Evolutionary conservation across 352 stramenopile species (phyloP).

Genomic region (Plasmopara viticola): DNA sequence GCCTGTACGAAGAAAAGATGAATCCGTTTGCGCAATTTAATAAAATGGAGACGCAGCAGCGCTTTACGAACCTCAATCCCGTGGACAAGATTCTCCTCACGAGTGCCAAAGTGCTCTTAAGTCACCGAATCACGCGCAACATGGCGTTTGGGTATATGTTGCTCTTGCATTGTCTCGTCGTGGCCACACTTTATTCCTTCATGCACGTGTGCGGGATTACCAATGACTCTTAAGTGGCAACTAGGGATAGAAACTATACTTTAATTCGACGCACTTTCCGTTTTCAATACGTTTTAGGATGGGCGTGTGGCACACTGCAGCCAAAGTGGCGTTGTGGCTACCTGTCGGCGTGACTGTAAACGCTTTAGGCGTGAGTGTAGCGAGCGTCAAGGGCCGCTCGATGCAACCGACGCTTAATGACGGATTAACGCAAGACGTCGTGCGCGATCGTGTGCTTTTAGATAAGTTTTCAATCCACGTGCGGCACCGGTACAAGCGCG

Average conservation of each 20-base stretch:
- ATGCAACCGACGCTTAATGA: slow-evolving; percentile 83
- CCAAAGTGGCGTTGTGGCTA: slow-evolving; percentile 67
- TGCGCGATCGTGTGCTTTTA: slow-evolving; percentile 76
- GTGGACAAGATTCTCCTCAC: slow-evolving; percentile 89
- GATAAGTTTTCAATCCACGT: slow-evolving; percentile 84
- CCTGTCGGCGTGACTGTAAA: slow-evolving; percentile 78
- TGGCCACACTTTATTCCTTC: slow-evolving; percentile 82
- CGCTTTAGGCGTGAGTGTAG: slow-evolving; percentile 56
- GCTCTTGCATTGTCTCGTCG: slow-evolving; percentile 80
- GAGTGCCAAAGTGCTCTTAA: slow-evolving; percentile 76
- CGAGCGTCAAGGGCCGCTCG: slow-evolving; percentile 70
- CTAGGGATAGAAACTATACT: too few species aligned
- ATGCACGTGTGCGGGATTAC: slow-evolving; percentile 79
- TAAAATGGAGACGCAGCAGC: slow-evolving; percentile 84
- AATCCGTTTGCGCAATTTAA: slow-evolving; percentile 91
- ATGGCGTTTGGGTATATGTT: slow-evolving; percentile 82
- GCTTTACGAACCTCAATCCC: slow-evolving; percentile 85
- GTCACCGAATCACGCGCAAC: slow-evolving; percentile 76
- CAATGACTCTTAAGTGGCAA: slow-evolving; percentile 39
- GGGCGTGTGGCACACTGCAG: slow-evolving; percentile 52
- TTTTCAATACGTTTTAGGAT: too few species aligned
- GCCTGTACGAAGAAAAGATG: slow-evolving; percentile 89
- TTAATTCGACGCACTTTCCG: too few species aligned
- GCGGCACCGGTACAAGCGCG: slow-evolving; percentile 49
- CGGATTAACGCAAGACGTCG: slow-evolving; percentile 49